Evolutionary conservation across 139 green algal species (phyloP).

Genomic region (Monoraphidium neglectum): DNA sequence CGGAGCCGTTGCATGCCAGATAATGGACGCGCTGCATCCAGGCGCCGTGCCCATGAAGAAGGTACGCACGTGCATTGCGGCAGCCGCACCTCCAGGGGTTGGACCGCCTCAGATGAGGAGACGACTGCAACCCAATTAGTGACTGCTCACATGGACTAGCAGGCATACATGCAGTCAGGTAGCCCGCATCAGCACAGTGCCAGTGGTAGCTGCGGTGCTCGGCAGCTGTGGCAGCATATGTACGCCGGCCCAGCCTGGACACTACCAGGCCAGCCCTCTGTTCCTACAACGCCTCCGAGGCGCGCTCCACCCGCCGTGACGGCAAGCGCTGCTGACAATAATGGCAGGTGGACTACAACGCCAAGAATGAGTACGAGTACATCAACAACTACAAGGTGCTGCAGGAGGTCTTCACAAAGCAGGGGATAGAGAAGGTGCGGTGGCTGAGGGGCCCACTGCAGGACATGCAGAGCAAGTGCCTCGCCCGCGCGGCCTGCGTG

Average conservation of each 20-base stretch:
- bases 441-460: not conserved
- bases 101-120: not conserved
- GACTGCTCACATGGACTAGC: not conserved
- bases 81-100: not conserved
- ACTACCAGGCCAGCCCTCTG: too few species aligned
- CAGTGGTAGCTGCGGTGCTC: too few species aligned
- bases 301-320: too few species aligned
- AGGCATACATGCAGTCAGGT: not conserved
- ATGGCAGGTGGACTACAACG: constrained; percentile 97
- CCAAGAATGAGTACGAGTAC: constrained; percentile 94
- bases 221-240: too few species aligned
- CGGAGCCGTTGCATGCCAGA: constrained; percentile 87
- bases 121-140: not conserved
- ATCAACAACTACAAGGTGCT: constrained; percentile 98
- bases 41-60: constrained; percentile 87
- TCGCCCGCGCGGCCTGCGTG: too few species aligned
- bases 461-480: too few species aligned
- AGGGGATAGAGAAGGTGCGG: constrained; percentile 84
- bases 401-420: constrained; percentile 94
- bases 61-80: constrained; percentile 36
- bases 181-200: too few species aligned
- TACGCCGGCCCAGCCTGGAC: too few species aligned
- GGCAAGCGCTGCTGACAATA: too few species aligned
- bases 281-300: too few species aligned
- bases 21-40: constrained; percentile 92